Base-by-base conservation (phyloP, 306 rosid species). In the Acacia melanoxylon region DNA sequence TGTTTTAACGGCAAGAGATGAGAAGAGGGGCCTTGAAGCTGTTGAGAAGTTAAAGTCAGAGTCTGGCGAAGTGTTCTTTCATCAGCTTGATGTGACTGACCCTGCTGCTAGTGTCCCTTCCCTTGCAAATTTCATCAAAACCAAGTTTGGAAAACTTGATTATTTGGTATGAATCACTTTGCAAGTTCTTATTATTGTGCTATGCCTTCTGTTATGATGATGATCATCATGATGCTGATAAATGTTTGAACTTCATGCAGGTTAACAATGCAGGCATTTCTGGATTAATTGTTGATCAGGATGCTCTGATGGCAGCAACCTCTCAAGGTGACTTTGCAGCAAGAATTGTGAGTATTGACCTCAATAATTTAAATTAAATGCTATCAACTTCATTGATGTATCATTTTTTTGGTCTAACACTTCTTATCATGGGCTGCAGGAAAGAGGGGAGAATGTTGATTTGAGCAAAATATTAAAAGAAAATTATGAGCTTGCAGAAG, bases 1-100 rank as follows among this genome's bases (percentile, higher is more conserved):
- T 72, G 76, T 86, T 71, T 58, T 86, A 9, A 86, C 88, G 41
- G 86, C 86, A 35, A 86, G 88, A 56, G 86, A 85, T 68, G 83
- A 85, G 72, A 75, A 86, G 79, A 82, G 72, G 51, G 88, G 86
- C 33, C 71, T 70, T 62, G 79, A 86, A 62, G 88, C 86, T 61
- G 72, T 86, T 62, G 76, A 68, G 9, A 86, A 75, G 17, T 75
- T 86, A 20, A 51, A 63, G 20, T 51, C 58, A 24, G 44, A 75
- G 45, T 29, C 27, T 75, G 78, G 48, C 25, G 13, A 25, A 6
- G 78, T 80, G 49, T 10, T 80, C 4, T 84, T 80, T 75, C 87
- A 84, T 48, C 84, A 80, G 54, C 81, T 84, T 69, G 84, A 84
- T 35, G 84, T 84, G 42, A 75, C 69, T 24, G 75, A 84, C 10